A percentile compares a stretch with the other conserved stretches of the same genome.
Conservation (phyloP, 768 basidiomycete genomes). For the Gyrodon lividus region DNA sequence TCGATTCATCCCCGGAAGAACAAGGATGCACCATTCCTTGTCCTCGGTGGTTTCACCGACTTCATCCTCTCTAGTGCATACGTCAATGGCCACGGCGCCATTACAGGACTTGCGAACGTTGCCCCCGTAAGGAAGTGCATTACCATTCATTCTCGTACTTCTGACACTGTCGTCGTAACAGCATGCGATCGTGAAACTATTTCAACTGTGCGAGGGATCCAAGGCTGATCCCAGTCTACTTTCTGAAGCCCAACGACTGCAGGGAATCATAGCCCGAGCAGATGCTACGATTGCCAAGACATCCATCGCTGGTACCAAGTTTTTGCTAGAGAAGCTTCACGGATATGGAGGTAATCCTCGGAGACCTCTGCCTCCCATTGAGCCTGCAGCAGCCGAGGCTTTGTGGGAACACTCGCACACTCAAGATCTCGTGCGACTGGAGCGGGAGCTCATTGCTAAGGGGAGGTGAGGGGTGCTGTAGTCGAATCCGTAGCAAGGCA, state of each 20-base stretch:
- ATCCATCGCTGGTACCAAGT: conserved; percentile 84
- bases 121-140: conserved; percentile 54
- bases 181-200: conserved; percentile 60
- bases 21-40: conserved; percentile 68
- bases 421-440: conserved; percentile 62
- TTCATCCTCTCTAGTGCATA: conserved; percentile 73
- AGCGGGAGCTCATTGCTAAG: conserved; percentile 55
- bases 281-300: conserved; percentile 79
- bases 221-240: conserved; percentile 55
- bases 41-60: conserved; percentile 84
- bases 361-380: conserved; percentile 71
- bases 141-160: not conserved
- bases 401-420: conserved; percentile 76
- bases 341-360: conserved; percentile 84
- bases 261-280: conserved; percentile 77
- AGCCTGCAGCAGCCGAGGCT: conserved; percentile 49
- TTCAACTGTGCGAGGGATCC: conserved; percentile 58
- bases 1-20: conserved; percentile 66
- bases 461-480: conserved; percentile 2
- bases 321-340: conserved; percentile 64
- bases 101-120: conserved; percentile 85
- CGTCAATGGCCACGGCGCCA: conserved; percentile 81
- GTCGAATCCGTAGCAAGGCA: not conserved
- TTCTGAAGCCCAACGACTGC: conserved; percentile 67
- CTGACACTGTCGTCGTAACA: conserved; percentile 27